Evolutionary conservation across 108 stramenopile genomes (phyloP).

Genomic region (Nitzschia inconspicua): DNA sequence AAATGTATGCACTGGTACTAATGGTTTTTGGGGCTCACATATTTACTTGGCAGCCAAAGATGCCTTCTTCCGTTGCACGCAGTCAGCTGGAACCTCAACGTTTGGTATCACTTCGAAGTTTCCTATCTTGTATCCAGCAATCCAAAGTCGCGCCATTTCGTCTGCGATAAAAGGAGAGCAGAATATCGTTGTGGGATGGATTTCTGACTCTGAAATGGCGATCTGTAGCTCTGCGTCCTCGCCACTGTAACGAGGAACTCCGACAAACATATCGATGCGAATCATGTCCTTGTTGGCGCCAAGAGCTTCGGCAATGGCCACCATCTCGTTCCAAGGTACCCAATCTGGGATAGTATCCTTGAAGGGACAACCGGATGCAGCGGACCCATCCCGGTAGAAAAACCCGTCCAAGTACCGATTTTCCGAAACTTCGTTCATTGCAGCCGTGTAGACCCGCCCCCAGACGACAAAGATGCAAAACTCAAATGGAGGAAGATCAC

Average conservation of each 20-base stretch:
- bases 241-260: neutral
- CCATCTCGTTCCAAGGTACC: slow-evolving; percentile 17
- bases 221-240: neutral
- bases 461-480: slow-evolving; percentile 32
- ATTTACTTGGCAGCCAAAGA: no score
- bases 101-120: slow-evolving; percentile 16
- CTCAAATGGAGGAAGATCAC: slow-evolving; percentile 3
- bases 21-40: no score
- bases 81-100: slow-evolving; percentile 9
- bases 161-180: slow-evolving; percentile 3
- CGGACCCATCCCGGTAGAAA: slow-evolving; percentile 5
- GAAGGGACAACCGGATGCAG: neutral
- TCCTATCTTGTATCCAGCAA: slow-evolving; percentile 15
- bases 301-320: slow-evolving; percentile 8
- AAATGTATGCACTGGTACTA: no score
- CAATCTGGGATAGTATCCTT: slow-evolving; percentile 8
- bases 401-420: neutral
- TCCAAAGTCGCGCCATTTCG: slow-evolving; percentile 15
- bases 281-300: slow-evolving; percentile 15
- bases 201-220: slow-evolving; percentile 19
- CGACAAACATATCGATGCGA: slow-evolving; percentile 22
- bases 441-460: slow-evolving; percentile 16
- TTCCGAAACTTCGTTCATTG: slow-evolving; percentile 1
- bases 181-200: slow-evolving; percentile 5
- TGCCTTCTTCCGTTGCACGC: no score